These are phyloP conservation scores for Tolypocladium nubicola DNA, from an alignment of 2,329 filamentous ascomycete genomes.

Conservation along the genomic window DNA sequence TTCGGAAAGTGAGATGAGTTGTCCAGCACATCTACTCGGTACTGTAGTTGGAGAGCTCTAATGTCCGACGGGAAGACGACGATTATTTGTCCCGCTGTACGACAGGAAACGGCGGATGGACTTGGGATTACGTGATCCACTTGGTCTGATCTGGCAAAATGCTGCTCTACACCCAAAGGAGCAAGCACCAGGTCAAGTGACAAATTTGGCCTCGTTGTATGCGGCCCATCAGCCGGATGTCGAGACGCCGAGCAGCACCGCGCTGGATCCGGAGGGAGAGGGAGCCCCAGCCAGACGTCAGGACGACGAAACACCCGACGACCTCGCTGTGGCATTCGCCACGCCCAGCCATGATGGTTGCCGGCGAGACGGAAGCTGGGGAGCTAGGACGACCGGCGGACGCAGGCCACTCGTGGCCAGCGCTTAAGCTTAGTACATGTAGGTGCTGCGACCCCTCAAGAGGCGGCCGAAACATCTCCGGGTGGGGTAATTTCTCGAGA, in stretches of 20 bases:
- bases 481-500: neutral
- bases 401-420: neutral
- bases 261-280: neutral
- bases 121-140: neutral
- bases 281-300: neutral
- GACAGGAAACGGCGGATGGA: neutral
- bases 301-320: neutral
- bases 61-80: neutral
- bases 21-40: neutral
- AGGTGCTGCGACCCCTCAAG: neutral
- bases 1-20: neutral
- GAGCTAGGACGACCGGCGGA: neutral
- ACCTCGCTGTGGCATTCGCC: neutral
- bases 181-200: no score
- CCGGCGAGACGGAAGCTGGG: neutral
- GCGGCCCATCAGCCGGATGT: neutral
- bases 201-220: neutral
- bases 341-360: neutral
- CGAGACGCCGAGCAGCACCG: no score
- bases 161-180: neutral
- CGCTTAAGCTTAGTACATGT: no score
- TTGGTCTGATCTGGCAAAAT: neutral
- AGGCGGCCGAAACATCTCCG: neutral
- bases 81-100: neutral
- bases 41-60: neutral